phyloP scores from a whole-genome alignment of 2,329 filamentous ascomycete genomes.

The Aureobasidium namibiae region DNA sequence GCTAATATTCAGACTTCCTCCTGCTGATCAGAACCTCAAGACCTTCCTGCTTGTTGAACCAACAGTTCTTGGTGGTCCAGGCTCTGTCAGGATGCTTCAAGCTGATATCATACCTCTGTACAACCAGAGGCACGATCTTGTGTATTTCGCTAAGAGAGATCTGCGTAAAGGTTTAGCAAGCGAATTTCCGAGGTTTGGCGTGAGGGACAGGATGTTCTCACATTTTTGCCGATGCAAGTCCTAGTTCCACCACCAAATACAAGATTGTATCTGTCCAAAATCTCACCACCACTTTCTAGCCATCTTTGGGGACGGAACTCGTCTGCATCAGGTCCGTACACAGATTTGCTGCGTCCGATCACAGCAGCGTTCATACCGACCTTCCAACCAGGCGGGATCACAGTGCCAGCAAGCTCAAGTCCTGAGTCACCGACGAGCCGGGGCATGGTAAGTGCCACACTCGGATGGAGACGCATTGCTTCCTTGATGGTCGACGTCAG shows the following conservation, averaged over 20 bases:
- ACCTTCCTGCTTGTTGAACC: background rate
- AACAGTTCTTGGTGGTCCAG: background rate
- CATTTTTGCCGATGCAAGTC: slow-evolving; percentile 28
- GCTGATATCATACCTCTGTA: slow-evolving; percentile 18
- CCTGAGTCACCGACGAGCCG: slow-evolving; percentile 27
- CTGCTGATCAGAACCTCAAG: background rate
- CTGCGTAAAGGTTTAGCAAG: slow-evolving; percentile 10
- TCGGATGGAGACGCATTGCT: slow-evolving; percentile 41
- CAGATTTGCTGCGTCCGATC: slow-evolving; percentile 30
- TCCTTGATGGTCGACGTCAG: slow-evolving; percentile 48
- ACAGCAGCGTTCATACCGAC: background rate
- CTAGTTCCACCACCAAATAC: slow-evolving; percentile 29
- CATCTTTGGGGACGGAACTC: slow-evolving; percentile 39
- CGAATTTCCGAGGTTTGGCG: too few relatives aligned
- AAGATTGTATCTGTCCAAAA: slow-evolving; percentile 13
- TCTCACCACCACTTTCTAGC: slow-evolving; percentile 26
- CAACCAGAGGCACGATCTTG: slow-evolving; percentile 24
- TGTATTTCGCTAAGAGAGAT: slow-evolving; percentile 17
- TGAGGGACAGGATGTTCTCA: slow-evolving; percentile 14
- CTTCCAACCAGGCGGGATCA: slow-evolving; percentile 28
- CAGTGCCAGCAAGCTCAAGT: slow-evolving; percentile 22
- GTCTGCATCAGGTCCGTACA: slow-evolving; percentile 33
- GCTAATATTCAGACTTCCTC: background rate
- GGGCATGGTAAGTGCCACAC: slow-evolving; percentile 27
- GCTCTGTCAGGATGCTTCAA: background rate